A percentile compares a stretch with the other conserved stretches of the same genome.
Evolutionary conservation across 1,139 yeast species (phyloP).

Genomic region (Saccharomyces hybrid): DNA sequence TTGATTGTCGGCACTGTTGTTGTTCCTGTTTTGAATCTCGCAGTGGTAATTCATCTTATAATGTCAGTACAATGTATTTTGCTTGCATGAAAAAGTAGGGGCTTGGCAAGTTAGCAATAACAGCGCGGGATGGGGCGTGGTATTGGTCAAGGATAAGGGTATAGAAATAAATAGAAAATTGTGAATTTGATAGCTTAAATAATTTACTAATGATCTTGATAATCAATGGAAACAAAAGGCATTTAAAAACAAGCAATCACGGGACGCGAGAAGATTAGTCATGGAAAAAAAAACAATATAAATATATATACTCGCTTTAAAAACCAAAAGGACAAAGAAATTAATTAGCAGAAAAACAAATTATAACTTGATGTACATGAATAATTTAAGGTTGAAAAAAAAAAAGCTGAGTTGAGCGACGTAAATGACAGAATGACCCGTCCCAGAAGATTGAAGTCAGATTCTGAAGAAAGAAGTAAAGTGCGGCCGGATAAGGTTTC

Average conservation of each 20-base stretch:
- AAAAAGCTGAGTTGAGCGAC: background rate
- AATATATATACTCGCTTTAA: background rate
- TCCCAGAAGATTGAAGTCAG: background rate
- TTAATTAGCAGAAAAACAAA: background rate
- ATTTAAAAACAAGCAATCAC: background rate
- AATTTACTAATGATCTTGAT: background rate
- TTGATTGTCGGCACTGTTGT: background rate
- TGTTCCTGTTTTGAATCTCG: background rate
- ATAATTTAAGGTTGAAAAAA: background rate
- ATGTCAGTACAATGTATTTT: background rate
- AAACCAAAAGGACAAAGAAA: background rate
- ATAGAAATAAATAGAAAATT: background rate
- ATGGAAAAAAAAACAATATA: background rate
- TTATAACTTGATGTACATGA: background rate
- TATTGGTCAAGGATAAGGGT: background rate
- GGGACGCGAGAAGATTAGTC: slow-evolving; percentile 1
- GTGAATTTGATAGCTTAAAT: background rate
- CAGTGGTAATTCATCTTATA: background rate
- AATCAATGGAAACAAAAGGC: background rate
- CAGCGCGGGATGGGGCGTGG: background rate
- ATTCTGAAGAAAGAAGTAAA: background rate
- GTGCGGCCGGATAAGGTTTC: background rate
- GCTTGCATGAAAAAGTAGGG: background rate
- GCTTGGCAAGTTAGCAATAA: background rate
- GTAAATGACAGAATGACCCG: background rate